These are phyloP conservation scores for Takakia lepidozioides DNA, from an alignment of 225 moss, liverwort and hornwort genomes.

Conservation along the genomic window DNA sequence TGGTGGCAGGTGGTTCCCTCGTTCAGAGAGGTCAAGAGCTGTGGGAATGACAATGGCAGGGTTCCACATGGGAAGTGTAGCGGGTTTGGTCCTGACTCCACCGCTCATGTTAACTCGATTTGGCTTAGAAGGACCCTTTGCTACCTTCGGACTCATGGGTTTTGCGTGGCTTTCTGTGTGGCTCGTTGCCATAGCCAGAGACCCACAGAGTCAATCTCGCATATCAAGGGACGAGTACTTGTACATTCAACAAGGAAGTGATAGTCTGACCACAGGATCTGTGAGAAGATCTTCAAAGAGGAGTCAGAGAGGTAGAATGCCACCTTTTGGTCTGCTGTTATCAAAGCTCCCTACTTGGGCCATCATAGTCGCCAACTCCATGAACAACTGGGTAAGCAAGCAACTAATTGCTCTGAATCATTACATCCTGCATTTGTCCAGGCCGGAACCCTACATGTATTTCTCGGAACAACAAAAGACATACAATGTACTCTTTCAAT, in stretches of 20 bases:
- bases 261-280: slow-evolving; percentile 6
- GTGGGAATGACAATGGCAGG: slow-evolving; percentile 81
- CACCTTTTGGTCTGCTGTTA: slow-evolving; percentile 60
- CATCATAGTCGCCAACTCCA: slow-evolving; percentile 69
- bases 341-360: slow-evolving; percentile 85
- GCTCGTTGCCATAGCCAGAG: slow-evolving; percentile 30
- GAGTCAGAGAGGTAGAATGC: slow-evolving; percentile 5
- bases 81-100: slow-evolving; percentile 55
- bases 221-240: slow-evolving; percentile 43
- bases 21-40: slow-evolving; percentile 65
- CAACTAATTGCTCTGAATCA: no score
- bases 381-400: slow-evolving; percentile 93
- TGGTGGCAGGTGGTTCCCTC: slow-evolving; percentile 81
- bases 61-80: slow-evolving; percentile 79
- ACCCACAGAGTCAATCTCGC: slow-evolving; percentile 36
- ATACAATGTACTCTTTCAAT: no score
- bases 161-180: slow-evolving; percentile 59
- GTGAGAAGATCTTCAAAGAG: slow-evolving; percentile 2
- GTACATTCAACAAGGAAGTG: slow-evolving; percentile 46
- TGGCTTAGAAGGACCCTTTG: slow-evolving; percentile 65
- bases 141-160: slow-evolving; percentile 52
- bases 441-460: no score
- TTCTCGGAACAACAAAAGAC: no score
- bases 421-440: no score
- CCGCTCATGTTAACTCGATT: slow-evolving; percentile 36